These are phyloP conservation scores for Hericium erinaceus DNA, from an alignment of 768 basidiomycete genomes.

Conservation along the genomic window DNA sequence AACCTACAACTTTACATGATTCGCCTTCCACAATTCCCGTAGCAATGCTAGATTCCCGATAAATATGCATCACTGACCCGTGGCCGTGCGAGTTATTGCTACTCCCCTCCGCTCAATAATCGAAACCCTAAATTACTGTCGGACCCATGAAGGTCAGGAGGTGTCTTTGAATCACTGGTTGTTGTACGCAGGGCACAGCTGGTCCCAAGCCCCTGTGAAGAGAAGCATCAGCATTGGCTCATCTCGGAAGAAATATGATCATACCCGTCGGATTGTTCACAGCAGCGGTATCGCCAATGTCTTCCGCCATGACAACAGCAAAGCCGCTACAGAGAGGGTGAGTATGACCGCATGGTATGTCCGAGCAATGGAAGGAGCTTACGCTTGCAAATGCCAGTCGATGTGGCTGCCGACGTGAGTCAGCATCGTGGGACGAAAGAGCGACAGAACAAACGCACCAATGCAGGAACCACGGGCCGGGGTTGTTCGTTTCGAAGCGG, in stretches of 20 bases:
- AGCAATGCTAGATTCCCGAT: too few relatives aligned
- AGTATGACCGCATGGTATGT: not conserved
- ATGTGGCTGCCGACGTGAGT: conserved; percentile 2
- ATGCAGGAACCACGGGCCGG: conserved; percentile 46
- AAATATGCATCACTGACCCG: too few relatives aligned
- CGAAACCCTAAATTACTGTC: too few relatives aligned
- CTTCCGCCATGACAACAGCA: not conserved
- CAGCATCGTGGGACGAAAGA: not conserved
- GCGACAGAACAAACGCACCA: conserved; percentile 5
- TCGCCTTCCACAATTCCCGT: too few relatives aligned
- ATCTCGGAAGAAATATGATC: not conserved
- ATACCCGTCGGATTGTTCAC: not conserved
- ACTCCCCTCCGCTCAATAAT: too few relatives aligned
- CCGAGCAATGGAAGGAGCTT: not conserved
- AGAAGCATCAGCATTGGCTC: not conserved
- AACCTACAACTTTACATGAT: too few relatives aligned
- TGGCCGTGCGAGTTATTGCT: too few relatives aligned
- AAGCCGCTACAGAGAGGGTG: conserved; percentile 4
- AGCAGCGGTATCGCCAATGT: not conserved
- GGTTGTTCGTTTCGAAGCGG: conserved; percentile 56
- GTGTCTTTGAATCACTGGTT: not conserved
- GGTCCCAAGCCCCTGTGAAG: not conserved
- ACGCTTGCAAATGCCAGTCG: conserved; percentile 1
- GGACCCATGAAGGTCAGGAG: too few relatives aligned
- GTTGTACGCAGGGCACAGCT: conserved; percentile 3